Base-by-base conservation (phyloP, 768 basidiomycete genomes). In the Pleurotus giganteus region DNA sequence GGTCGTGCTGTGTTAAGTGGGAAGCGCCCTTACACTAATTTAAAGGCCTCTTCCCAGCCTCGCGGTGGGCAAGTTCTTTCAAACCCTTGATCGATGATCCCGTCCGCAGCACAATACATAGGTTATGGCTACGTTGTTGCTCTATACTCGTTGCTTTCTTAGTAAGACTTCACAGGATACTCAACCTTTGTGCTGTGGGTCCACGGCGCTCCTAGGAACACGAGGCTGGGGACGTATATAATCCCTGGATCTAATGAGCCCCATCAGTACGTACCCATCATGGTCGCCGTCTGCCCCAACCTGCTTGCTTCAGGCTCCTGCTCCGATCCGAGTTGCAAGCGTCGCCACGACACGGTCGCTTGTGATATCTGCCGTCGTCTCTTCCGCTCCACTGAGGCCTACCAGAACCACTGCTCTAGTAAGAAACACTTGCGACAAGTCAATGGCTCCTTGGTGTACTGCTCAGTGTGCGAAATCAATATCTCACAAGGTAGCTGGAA, bases 291-390 rank as follows among this genome's bases (percentile, higher is more conserved):
- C 31, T 58, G 57, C 31, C 29, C 42, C 11, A 41, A 54, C 21
- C 24, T 54, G 15, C 34, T 54, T 32, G 6, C 31, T 13, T 6
- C 31, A 6, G 31, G 31, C 21, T 44, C 43, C 4, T 58, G 57
- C 31, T 5, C 15, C 17, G 34, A 54, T 21, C 2, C 28, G 4
- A 29, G 27, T 17, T 58, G 57, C 45, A 19, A 26, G 6, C 47
- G 15, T 37, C 45, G 31, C 15, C 57, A 58, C 29, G 28, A 29
- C 19, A 43, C 42, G 15, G 28, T 23, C n/a, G 21, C 41, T 24
- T 57, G 55, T 36, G 2, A 55, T 4, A 12, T 36, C 13, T 81
- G 80, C 57, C 62, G 64, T 4, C 56, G 71, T 39, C 61, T 78
- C 3, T 73, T 74, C 43, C 9, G 37, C 13, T 62, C 60, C 15